phyloP scores from a whole-genome alignment of 2,329 filamentous ascomycete species.

The Exserohilum rostratum region DNA sequence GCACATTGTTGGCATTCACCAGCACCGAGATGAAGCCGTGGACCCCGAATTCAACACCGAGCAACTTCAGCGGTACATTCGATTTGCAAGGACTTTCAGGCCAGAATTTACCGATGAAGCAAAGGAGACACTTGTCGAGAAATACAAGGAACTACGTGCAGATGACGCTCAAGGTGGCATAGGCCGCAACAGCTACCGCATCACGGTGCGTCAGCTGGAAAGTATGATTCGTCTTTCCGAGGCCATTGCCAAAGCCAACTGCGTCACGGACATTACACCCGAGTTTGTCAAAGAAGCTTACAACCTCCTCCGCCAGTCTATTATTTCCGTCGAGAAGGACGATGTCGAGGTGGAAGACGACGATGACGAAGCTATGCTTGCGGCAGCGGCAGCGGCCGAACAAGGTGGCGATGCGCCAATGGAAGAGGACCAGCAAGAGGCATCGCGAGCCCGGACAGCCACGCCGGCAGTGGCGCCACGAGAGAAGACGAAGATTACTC shows the following conservation, averaged over 20 bases:
- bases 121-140: constrained; percentile 81
- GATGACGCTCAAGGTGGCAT: constrained; percentile 95
- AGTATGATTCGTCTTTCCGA: constrained; percentile 94
- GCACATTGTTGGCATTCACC: constrained; percentile 94
- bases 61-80: constrained; percentile 94
- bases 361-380: constrained; percentile 66
- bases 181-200: constrained; percentile 93
- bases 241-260: constrained; percentile 98
- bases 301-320: constrained; percentile 88
- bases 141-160: constrained; percentile 92
- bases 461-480: constrained; percentile 49
- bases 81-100: constrained; percentile 92
- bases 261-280: constrained; percentile 84
- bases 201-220: constrained; percentile 95
- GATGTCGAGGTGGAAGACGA: constrained; percentile 92
- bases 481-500: constrained; percentile 85
- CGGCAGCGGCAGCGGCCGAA: constrained; percentile 57
- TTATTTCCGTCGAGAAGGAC: constrained; percentile 97
- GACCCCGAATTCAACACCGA: constrained; percentile 94
- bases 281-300: constrained; percentile 91
- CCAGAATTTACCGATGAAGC: constrained; percentile 91
- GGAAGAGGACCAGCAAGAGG: constrained; percentile 43
- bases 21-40: constrained; percentile 88
- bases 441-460: constrained; percentile 40
- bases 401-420: constrained; percentile 51